Conservation (phyloP, 441 rosid species). For the Gossypium laxum region DNA sequence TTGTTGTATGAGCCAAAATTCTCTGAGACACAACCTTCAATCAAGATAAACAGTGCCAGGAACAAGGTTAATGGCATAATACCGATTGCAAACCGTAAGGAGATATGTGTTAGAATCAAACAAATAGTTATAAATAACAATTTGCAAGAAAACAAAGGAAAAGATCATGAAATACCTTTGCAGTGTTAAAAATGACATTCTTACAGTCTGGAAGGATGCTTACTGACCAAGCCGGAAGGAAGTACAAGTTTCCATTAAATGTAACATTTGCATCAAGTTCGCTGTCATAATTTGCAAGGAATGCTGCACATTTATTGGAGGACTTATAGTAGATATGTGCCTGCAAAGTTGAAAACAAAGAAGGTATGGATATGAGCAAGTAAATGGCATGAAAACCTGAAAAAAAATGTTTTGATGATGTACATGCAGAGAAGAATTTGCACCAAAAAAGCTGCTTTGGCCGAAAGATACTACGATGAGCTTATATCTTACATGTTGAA, state of each 20-base stretch:
- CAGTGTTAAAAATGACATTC: constrained; percentile 50
- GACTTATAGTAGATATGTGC: constrained; percentile 53
- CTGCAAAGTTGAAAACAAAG: constrained; percentile 17
- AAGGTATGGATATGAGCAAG: too few species aligned
- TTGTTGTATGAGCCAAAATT: constrained; percentile 21
- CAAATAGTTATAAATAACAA: background rate
- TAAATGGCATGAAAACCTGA: too few species aligned
- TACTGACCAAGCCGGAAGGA: constrained; percentile 70
- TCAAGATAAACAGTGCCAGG: constrained; percentile 6
- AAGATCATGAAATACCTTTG: constrained; percentile 32
- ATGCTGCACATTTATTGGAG: constrained; percentile 48
- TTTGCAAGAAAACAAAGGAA: background rate
- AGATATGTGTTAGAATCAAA: background rate
- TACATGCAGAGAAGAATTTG: too few species aligned
- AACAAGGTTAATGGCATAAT: background rate
- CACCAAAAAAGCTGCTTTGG: too few species aligned
- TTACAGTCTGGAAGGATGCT: constrained; percentile 66
- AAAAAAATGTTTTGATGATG: too few species aligned
- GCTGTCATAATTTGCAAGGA: constrained; percentile 49
- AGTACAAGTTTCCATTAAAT: constrained; percentile 40
- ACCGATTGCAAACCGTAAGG: background rate
- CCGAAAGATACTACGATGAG: too few species aligned
- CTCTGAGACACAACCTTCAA: constrained; percentile 51
- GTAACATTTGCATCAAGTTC: constrained; percentile 37
- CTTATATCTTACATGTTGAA: background rate